Evolutionary conservation across 306 rosid genomes (phyloP).

Genomic region (Crataegus laevigata): DNA sequence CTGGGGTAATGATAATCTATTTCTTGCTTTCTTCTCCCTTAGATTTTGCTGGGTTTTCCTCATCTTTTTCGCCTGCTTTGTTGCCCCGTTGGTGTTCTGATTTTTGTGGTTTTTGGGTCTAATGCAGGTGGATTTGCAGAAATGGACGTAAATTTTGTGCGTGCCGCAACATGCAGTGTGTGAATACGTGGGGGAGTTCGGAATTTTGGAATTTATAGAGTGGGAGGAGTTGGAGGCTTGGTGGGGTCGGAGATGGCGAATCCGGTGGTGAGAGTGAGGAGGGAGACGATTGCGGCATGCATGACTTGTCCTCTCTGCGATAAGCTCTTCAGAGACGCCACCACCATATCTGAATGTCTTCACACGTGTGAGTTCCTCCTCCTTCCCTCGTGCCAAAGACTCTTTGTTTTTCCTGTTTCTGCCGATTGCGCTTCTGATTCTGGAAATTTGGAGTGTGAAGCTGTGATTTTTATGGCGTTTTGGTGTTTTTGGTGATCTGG

Average conservation of each 20-base stretch:
- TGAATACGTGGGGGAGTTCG: slow-evolving; percentile 28
- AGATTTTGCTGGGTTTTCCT: slow-evolving; percentile 1
- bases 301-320: slow-evolving; percentile 88
- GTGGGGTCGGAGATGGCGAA: slow-evolving; percentile 52
- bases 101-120: slow-evolving; percentile 4
- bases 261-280: slow-evolving; percentile 53
- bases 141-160: slow-evolving; percentile 57
- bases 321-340: slow-evolving; percentile 70
- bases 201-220: background rate
- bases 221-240: slow-evolving; percentile 10
- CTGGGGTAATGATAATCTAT: background rate
- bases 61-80: background rate
- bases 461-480: background rate
- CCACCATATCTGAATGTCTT: slow-evolving; percentile 93
- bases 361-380: slow-evolving; percentile 76
- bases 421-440: slow-evolving; percentile 4
- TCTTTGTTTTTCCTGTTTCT: background rate
- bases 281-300: slow-evolving; percentile 77
- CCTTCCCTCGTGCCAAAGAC: background rate
- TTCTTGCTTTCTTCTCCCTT: background rate
- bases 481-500: slow-evolving; percentile 9
- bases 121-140: slow-evolving; percentile 31
- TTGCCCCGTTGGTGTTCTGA: background rate
- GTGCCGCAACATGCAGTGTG: slow-evolving; percentile 55
- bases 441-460: slow-evolving; percentile 6